phyloP scores from a whole-genome alignment of 2,329 filamentous ascomycete genomes.

The Phialocephala subalpina region DNA sequence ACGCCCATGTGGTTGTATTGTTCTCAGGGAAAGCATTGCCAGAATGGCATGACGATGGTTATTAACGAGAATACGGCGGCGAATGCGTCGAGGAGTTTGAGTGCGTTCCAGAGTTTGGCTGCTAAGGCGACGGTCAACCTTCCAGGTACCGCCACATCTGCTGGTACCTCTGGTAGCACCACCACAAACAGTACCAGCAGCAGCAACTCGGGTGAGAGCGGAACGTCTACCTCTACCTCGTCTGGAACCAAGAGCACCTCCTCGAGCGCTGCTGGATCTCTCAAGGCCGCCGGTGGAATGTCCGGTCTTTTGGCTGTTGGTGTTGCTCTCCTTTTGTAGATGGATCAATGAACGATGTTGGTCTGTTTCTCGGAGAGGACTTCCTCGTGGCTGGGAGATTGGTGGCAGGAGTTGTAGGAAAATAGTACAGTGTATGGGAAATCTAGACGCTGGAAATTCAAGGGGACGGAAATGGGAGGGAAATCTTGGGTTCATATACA shows the following conservation, averaged over 20 bases:
- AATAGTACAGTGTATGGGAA: too few species aligned
- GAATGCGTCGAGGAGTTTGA: constrained; percentile 61
- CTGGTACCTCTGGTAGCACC: constrained; percentile 2
- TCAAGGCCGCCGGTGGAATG: not conserved
- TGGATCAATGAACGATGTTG: not conserved
- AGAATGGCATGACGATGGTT: constrained; percentile 50
- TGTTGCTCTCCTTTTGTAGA: constrained; percentile 13
- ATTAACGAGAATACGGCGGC: constrained; percentile 58
- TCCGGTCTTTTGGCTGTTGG: constrained; percentile 9
- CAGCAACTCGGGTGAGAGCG: constrained; percentile 14
- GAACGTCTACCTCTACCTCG: constrained; percentile 24
- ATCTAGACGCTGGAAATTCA: not conserved
- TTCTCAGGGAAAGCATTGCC: constrained; percentile 77
- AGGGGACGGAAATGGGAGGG: not conserved
- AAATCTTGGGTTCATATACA: constrained; percentile 6
- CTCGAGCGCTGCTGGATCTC: constrained; percentile 4
- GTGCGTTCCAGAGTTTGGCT: constrained; percentile 47
- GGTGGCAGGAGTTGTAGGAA: too few species aligned
- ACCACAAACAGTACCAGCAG: constrained; percentile 15
- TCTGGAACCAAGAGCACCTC: constrained; percentile 15
- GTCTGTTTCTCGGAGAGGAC: not conserved
- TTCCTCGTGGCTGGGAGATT: too few species aligned
- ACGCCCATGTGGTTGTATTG: constrained; percentile 84
- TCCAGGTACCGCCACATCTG: constrained; percentile 42
- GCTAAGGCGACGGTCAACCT: constrained; percentile 49